Percentiles rank a stretch among this genome's conserved stretches.
These are phyloP conservation scores for Phytopythium ostracodes DNA, from an alignment of 352 stramenopile genomes.

Conservation along the genomic window DNA sequence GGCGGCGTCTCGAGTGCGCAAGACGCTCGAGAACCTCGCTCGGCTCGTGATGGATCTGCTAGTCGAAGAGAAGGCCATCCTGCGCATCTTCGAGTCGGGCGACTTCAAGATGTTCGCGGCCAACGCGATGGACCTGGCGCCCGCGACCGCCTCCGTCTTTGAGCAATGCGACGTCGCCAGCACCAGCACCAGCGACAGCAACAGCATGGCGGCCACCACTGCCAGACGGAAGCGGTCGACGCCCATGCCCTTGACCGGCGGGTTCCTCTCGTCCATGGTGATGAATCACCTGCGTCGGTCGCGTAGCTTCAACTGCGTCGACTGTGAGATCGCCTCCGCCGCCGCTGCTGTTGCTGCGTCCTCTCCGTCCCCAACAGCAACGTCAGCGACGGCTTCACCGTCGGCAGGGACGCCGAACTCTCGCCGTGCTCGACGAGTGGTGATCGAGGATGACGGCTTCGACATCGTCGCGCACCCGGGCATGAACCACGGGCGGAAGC, in stretches of 20 bases:
- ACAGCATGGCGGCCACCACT: neutral
- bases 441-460: slow-evolving; percentile 7
- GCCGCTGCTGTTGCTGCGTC: neutral
- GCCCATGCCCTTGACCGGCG: slow-evolving; percentile 6
- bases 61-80: slow-evolving; percentile 46
- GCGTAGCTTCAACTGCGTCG: slow-evolving; percentile 26
- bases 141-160: slow-evolving; percentile 17
- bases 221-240: slow-evolving; percentile 6
- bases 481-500: slow-evolving; percentile 2
- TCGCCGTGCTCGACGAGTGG: neutral
- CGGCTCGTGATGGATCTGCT: slow-evolving; percentile 62
- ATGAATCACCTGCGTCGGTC: slow-evolving; percentile 17
- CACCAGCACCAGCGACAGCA: neutral
- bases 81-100: slow-evolving; percentile 54
- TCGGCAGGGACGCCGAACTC: neutral
- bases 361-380: neutral
- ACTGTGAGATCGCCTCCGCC: slow-evolving; percentile 1
- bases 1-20: slow-evolving; percentile 40
- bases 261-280: slow-evolving; percentile 19
- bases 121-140: slow-evolving; percentile 21
- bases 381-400: neutral
- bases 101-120: slow-evolving; percentile 63
- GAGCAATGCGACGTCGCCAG: slow-evolving; percentile 31
- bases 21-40: slow-evolving; percentile 55
- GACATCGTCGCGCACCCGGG: slow-evolving; percentile 8